Base-by-base conservation (phyloP, 2,329 filamentous ascomycete species). In the Chalara sp. region DNA sequence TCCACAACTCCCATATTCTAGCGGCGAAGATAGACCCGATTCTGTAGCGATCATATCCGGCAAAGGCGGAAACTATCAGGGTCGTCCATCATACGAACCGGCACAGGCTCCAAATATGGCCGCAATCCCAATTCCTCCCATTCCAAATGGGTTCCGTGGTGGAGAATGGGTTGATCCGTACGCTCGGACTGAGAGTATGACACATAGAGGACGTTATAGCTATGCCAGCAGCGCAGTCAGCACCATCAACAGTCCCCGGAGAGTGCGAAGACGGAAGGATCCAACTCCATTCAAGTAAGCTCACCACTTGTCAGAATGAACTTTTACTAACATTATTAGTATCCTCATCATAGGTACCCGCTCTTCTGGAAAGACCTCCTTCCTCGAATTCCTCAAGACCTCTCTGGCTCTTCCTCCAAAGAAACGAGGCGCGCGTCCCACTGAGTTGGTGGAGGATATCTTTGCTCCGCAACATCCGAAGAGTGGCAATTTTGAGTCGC, bases 201-300 rank as follows among this genome's bases (percentile, higher is more conserved):
- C 92, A 61, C 86, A 97, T 70, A 89, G 93, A 61, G 90, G 92
- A 54, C 87, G 93, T 58, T 96, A 95, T 72, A 96, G 91, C 73
- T 97, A 96, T 71, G 90, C 92, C 51, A 95, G 88, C 72, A 95
- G 87, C 70, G 86, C 88, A 49, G 81, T 92, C 59, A 96, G 89
- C 75, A 87, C 89, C 53, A 83, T 96, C 72, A 96, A 96, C 74
- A 96, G 87, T 68, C 92, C 93, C 56, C 84, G 93, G 59, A 84
- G 91, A 66, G 85, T 97, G 59, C 84, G 93, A 62, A 86, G 92
- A 74, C 85, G 93, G 73, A 97, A 96, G 76, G 93, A 99, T 65
- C 93, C 93, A 6, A 96, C 92, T 8, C 90, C 93, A 1, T 96
- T 97, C 80, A 99, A 99, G 92, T 97, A 76, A 80, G 90, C 80